A percentile compares a stretch with the other conserved stretches of the same genome.
These are phyloP conservation scores for Penicillium atrosanguineum DNA, from an alignment of 495 filamentous ascomycete genomes.

Conservation along the genomic window DNA sequence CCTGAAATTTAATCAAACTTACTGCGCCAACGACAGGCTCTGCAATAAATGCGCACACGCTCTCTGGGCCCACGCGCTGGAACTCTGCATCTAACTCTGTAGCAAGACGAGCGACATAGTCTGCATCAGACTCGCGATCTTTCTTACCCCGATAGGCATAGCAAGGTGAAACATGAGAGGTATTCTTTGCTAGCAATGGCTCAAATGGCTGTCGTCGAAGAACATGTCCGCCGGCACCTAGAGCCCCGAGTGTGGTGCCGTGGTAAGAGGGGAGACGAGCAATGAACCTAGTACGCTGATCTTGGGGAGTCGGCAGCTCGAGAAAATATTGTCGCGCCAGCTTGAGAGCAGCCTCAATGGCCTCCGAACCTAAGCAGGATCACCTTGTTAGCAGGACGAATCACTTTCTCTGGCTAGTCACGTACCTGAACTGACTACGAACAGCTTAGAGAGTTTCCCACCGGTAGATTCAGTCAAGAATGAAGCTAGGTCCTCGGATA, in stretches of 20 bases:
- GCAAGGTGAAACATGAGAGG: conserved; percentile 67
- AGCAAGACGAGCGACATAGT: conserved; percentile 58
- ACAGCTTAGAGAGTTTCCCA: conserved; percentile 43
- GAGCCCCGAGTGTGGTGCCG: conserved; percentile 66
- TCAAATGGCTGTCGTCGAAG: conserved; percentile 63
- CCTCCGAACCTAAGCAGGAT: conserved; percentile 57
- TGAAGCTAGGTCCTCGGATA: conserved; percentile 43
- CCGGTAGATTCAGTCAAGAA: conserved; percentile 47
- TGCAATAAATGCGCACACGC: conserved; percentile 72
- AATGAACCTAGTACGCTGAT: conserved; percentile 58
- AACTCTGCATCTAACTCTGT: conserved; percentile 76
- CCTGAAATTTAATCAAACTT: conserved; percentile 12
- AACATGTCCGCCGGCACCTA: conserved; percentile 62
- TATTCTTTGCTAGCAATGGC: conserved; percentile 59
- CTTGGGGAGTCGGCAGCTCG: conserved; percentile 49
- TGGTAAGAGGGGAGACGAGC: conserved; percentile 70
- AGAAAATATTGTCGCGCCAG: conserved; percentile 61
- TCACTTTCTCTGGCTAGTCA: background rate
- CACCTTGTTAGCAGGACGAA: background rate
- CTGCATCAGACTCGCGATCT: conserved; percentile 41
- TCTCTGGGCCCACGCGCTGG: conserved; percentile 64
- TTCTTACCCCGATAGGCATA: conserved; percentile 59
- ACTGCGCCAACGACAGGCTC: conserved; percentile 67
- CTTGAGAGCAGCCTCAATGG: conserved; percentile 67
- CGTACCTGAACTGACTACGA: conserved; percentile 57